Evolutionary conservation across 495 filamentous ascomycete species (phyloP).

Genomic region (Penicillium bovifimosum): DNA sequence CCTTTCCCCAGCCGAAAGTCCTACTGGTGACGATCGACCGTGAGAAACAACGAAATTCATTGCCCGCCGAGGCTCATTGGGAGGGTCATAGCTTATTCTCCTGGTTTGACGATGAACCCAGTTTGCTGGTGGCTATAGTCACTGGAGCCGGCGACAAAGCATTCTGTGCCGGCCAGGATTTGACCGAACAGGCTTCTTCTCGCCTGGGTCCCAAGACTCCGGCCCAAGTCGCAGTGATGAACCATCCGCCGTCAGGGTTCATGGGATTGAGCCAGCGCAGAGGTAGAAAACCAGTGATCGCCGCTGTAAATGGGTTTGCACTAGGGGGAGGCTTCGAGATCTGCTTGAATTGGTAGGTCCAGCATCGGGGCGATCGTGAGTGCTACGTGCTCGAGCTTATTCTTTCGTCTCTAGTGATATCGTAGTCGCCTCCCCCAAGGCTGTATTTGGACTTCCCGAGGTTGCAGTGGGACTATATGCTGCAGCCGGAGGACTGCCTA

Average conservation of each 20-base stretch:
- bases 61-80: slow-evolving; percentile 37
- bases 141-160: slow-evolving; percentile 46
- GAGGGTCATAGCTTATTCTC: slow-evolving; percentile 41
- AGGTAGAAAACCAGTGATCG: slow-evolving; percentile 54
- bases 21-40: slow-evolving; percentile 35
- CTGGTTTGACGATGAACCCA: slow-evolving; percentile 47
- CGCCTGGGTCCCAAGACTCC: slow-evolving; percentile 2
- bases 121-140: slow-evolving; percentile 42
- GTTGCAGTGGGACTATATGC: slow-evolving; percentile 60
- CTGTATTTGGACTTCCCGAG: slow-evolving; percentile 60
- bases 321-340: slow-evolving; percentile 72
- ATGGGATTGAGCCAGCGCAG: slow-evolving; percentile 25
- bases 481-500: slow-evolving; percentile 60
- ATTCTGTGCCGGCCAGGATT: slow-evolving; percentile 48
- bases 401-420: slow-evolving; percentile 44
- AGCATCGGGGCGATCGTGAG: not conserved
- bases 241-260: slow-evolving; percentile 22
- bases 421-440: slow-evolving; percentile 49
- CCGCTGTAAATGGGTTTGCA: slow-evolving; percentile 63
- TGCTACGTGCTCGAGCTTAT: not conserved
- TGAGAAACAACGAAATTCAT: slow-evolving; percentile 36
- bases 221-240: slow-evolving; percentile 10
- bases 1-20: slow-evolving; percentile 30
- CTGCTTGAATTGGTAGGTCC: slow-evolving; percentile 47
- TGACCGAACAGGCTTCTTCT: slow-evolving; percentile 25